Evolutionary conservation across 148 eudicot species (phyloP).

Genomic region (Vaccinium vitisidaea): DNA sequence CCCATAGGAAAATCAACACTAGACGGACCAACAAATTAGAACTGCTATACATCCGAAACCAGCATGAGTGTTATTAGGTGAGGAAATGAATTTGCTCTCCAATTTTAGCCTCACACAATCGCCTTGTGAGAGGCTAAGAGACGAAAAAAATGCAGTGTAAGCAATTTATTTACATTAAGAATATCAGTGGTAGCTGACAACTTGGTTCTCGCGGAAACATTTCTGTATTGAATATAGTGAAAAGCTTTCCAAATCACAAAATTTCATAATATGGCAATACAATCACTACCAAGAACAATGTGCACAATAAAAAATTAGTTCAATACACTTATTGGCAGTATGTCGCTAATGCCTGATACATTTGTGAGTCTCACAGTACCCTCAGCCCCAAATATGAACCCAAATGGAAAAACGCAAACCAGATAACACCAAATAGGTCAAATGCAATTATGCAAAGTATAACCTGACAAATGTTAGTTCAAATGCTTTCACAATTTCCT

Average conservation of each 20-base stretch:
- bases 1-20: background rate
- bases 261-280: background rate
- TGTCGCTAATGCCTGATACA: slow-evolving; percentile 46
- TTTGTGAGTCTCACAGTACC: slow-evolving; percentile 60
- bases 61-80: background rate
- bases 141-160: background rate
- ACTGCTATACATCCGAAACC: background rate
- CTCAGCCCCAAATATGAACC: slow-evolving; percentile 81
- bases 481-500: background rate
- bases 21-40: background rate
- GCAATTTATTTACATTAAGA: background rate
- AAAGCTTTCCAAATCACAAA: too few species aligned
- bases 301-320: background rate
- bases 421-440: slow-evolving; percentile 10
- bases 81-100: too few species aligned
- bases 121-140: background rate
- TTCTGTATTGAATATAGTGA: background rate
- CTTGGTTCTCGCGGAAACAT: background rate
- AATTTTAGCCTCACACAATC: background rate
- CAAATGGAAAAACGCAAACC: slow-evolving; percentile 31
- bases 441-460: background rate
- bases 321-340: slow-evolving; percentile 46
- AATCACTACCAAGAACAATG: background rate
- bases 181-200: background rate
- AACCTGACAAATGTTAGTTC: background rate